Evolutionary conservation across 768 basidiomycete species (phyloP).

Genomic region (Hericium erinaceus): DNA sequence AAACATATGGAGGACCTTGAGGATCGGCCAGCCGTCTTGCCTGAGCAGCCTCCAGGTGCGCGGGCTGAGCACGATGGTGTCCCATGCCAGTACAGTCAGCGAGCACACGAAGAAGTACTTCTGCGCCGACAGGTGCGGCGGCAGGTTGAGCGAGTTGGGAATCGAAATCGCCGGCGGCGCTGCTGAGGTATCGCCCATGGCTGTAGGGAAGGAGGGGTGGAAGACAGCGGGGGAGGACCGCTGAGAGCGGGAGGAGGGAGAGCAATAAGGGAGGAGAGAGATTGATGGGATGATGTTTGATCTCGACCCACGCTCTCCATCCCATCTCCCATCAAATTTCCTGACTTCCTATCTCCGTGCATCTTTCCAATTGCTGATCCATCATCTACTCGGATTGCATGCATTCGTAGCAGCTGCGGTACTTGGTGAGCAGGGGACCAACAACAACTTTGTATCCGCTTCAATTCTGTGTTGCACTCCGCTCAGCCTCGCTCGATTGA

Average conservation of each 20-base stretch:
- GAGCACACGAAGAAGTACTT: constrained; percentile 89
- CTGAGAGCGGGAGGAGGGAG: background rate
- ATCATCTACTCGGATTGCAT: too few relatives aligned
- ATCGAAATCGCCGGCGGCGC: constrained; percentile 19
- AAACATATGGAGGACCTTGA: constrained; percentile 72
- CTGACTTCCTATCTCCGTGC: too few relatives aligned
- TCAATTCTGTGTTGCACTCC: too few relatives aligned
- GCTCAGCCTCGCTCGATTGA: too few relatives aligned
- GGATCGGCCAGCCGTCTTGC: constrained; percentile 57
- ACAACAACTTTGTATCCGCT: too few relatives aligned
- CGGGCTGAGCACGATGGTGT: constrained; percentile 76
- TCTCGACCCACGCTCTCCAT: too few relatives aligned
- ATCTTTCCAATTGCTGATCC: too few relatives aligned
- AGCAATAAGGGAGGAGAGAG: too few relatives aligned
- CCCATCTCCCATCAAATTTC: too few relatives aligned
- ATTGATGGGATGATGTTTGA: too few relatives aligned
- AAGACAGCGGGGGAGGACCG: background rate
- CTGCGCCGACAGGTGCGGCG: constrained; percentile 74
- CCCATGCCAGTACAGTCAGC: constrained; percentile 84
- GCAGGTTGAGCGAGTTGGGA: constrained; percentile 62
- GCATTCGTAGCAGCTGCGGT: too few relatives aligned
- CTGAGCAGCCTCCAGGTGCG: constrained; percentile 66
- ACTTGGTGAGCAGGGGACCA: too few relatives aligned
- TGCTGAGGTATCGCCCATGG: constrained; percentile 7
- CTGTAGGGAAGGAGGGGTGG: background rate